phyloP scores from a whole-genome alignment of 345 rosid species.

The Salix dunnii region DNA sequence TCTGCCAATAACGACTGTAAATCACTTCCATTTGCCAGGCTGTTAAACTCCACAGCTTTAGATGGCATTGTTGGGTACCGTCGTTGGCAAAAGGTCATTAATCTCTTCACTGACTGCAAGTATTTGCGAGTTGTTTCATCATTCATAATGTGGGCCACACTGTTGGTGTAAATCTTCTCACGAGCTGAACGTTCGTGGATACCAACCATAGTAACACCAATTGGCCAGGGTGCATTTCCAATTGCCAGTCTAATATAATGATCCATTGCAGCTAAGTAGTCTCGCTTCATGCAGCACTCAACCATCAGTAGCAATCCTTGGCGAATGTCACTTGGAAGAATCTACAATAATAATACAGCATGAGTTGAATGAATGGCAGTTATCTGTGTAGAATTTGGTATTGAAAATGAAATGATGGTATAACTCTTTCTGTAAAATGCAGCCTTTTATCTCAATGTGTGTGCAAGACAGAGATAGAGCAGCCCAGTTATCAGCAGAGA shows the following conservation, averaged over 20 bases:
- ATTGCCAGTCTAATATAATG: constrained; percentile 89
- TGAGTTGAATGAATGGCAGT: background rate
- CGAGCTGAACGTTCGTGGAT: constrained; percentile 98
- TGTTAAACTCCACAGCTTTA: constrained; percentile 94
- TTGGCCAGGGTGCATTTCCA: constrained; percentile 99
- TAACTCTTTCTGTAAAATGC: background rate
- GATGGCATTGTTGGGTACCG: constrained; percentile 91
- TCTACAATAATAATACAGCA: constrained; percentile 33
- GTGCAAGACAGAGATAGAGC: too few relatives aligned
- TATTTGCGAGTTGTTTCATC: constrained; percentile 97
- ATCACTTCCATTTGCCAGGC: constrained; percentile 95
- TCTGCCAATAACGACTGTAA: constrained; percentile 81
- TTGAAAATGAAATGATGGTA: too few relatives aligned
- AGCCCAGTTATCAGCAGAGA: too few relatives aligned
- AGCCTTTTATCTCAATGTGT: too few relatives aligned
- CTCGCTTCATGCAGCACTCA: constrained; percentile 77
- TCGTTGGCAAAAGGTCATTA: constrained; percentile 94
- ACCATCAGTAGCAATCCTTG: constrained; percentile 81
- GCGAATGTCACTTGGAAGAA: constrained; percentile 80
- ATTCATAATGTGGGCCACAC: constrained; percentile 98
- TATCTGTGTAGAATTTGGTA: background rate
- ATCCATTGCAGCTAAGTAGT: constrained; percentile 98
- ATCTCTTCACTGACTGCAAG: constrained; percentile 84
- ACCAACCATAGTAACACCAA: constrained; percentile 99
- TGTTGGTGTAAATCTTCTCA: constrained; percentile 92